phyloP scores from a whole-genome alignment of 2,329 filamentous ascomycete species.

The Tympanopsis confertula region DNA sequence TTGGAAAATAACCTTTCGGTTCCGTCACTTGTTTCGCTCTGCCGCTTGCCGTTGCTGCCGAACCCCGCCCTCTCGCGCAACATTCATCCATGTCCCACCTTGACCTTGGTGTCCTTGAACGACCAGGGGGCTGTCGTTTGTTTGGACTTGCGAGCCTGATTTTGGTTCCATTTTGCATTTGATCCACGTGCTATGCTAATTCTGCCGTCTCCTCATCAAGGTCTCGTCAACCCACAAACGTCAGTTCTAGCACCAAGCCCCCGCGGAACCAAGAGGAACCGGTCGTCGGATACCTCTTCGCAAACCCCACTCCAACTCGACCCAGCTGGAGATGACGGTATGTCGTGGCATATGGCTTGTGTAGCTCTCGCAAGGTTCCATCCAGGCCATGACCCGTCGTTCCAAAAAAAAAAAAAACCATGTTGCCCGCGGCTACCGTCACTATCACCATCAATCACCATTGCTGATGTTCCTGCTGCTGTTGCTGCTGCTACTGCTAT shows the following conservation, averaged over 20 bases:
- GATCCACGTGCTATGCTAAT: slow-evolving; percentile 6
- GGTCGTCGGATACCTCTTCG: slow-evolving; percentile 57
- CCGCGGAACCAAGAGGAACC: slow-evolving; percentile 69
- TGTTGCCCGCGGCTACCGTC: slow-evolving; percentile 6
- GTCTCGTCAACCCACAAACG: slow-evolving; percentile 23
- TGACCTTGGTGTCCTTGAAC: too few relatives aligned
- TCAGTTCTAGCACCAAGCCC: slow-evolving; percentile 41
- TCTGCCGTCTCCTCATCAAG: slow-evolving; percentile 10
- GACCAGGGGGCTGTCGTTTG: slow-evolving; percentile 6
- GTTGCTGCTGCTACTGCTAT: too few relatives aligned
- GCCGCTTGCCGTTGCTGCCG: too few relatives aligned
- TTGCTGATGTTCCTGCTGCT: too few relatives aligned
- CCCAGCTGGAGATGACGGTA: slow-evolving; percentile 64
- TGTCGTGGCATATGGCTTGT: slow-evolving; percentile 28
- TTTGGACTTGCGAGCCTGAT: too few relatives aligned
- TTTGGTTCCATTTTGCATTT: too few relatives aligned
- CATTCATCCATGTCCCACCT: too few relatives aligned
- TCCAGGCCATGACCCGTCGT: slow-evolving; percentile 17
- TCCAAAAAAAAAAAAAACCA: neutral
- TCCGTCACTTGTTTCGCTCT: too few relatives aligned
- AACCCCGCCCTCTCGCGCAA: too few relatives aligned
- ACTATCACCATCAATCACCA: neutral
- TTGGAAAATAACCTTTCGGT: too few relatives aligned
- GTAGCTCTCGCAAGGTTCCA: slow-evolving; percentile 19
- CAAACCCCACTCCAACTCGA: slow-evolving; percentile 39